A percentile compares a stretch with the other conserved stretches of the same genome.
phyloP scores from a whole-genome alignment of 2,329 filamentous ascomycete species.

The Hortaea sp. region DNA sequence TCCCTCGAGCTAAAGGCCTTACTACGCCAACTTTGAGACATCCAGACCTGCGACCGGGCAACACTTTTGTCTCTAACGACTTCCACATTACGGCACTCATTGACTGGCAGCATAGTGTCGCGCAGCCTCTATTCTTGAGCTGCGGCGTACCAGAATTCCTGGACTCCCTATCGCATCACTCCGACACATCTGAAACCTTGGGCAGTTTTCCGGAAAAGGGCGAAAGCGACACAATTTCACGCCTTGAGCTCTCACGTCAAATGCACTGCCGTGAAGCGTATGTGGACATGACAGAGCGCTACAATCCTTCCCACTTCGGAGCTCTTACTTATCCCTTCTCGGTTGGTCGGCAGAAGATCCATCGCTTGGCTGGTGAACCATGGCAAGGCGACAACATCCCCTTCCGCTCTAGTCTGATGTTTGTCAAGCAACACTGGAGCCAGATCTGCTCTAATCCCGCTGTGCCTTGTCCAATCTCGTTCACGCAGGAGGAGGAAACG shows the following conservation, averaged over 20 bases:
- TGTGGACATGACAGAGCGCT: constrained; percentile 8
- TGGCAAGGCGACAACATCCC: constrained; percentile 20
- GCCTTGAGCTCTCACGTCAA: too few species aligned
- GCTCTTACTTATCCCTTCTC: constrained; percentile 11
- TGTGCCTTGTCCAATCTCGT: constrained; percentile 10
- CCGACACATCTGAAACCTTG: too few species aligned
- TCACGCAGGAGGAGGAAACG: constrained; percentile 6
- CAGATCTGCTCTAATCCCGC: not conserved
- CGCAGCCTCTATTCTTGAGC: constrained; percentile 7
- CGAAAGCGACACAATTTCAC: too few species aligned
- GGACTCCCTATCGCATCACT: constrained; percentile 13
- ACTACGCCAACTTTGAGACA: constrained; percentile 22
- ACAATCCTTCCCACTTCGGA: constrained; percentile 10
- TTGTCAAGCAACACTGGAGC: constrained; percentile 5
- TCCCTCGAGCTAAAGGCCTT: constrained; percentile 8
- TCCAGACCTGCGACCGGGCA: constrained; percentile 25
- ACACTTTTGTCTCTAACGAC: constrained; percentile 25
- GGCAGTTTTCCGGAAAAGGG: too few species aligned
- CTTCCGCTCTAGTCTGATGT: constrained; percentile 14
- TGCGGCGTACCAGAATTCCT: constrained; percentile 24
- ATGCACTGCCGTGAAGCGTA: too few species aligned
- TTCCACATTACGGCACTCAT: constrained; percentile 22
- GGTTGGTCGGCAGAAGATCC: constrained; percentile 10
- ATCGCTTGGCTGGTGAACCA: constrained; percentile 10
- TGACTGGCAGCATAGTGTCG: constrained; percentile 10